Evolutionary conservation across 2,329 filamentous ascomycete species (phyloP).

Genomic region (Metarhizium anisopliae): DNA sequence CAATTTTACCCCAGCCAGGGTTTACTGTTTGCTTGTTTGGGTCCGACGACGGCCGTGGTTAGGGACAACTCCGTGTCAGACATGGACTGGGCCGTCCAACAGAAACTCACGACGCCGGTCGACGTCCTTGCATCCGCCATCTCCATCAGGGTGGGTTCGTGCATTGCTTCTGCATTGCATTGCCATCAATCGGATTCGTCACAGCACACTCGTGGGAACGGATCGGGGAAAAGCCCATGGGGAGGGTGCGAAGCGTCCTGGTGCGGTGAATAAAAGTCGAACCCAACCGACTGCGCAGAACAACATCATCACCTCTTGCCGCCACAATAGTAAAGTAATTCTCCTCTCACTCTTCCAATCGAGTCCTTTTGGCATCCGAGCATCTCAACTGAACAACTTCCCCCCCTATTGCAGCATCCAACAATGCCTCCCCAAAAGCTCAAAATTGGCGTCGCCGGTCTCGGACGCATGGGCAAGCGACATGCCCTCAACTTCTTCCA

Average conservation of each 20-base stretch:
- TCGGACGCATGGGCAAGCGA: slow-evolving; percentile 44
- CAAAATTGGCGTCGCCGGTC: slow-evolving; percentile 37
- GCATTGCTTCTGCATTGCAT: neutral
- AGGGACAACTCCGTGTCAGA: too few relatives aligned
- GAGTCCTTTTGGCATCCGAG: too few relatives aligned
- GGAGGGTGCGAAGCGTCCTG: too few relatives aligned
- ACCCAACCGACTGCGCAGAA: too few relatives aligned
- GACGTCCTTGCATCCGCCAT: neutral
- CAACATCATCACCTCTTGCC: too few relatives aligned
- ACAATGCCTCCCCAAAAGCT: slow-evolving; percentile 20
- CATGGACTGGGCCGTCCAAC: neutral
- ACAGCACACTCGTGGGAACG: neutral
- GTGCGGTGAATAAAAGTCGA: too few relatives aligned
- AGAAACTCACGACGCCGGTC: neutral
- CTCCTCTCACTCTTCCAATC: too few relatives aligned
- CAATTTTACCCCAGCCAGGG: neutral
- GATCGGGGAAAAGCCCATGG: too few relatives aligned
- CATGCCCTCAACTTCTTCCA: slow-evolving; percentile 40
- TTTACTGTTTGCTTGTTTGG: neutral
- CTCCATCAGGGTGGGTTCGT: neutral
- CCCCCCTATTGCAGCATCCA: neutral
- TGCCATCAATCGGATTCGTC: neutral
- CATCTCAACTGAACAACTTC: too few relatives aligned
- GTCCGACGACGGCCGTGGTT: neutral
- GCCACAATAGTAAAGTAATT: too few relatives aligned